Evolutionary conservation across 371 early-diverging fungal species (phyloP), one percentile per base, ranked within the genome.

Genomic region (Fennellomyces sp.): DNA sequence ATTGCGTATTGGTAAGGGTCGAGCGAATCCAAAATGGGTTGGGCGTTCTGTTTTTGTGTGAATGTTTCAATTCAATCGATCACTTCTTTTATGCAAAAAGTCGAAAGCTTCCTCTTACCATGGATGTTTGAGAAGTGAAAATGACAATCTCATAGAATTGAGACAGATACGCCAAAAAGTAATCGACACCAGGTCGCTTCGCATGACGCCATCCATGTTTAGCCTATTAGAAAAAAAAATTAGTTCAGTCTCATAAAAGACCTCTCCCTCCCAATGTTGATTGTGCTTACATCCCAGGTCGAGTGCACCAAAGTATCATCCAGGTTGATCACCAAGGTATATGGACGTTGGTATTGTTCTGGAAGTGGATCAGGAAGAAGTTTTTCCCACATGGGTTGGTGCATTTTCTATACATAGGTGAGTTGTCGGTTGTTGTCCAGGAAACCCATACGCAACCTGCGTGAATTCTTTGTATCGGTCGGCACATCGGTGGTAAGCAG

Each of bases 131-230:
- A 45, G 88, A 91, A 36, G 97, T 94, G 66, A 93, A 98, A 31
- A 99, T 85, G 29, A 99, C 98, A 58, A 97, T 86, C 79, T 99
- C 99, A 72, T 85, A 98, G 76, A 92, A 90, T 66, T 91, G 89
- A 51, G 89, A 83, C 72, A 97, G 74, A 75, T 95, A 93, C 36
- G 91, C 84, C 27, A 99, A 68, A 75, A 99, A 96, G 65, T 94
- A 91, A 57, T 99, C 97, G 39, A 93, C 90, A 48, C 95, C 96
- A 15, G 99, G 98, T 45, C 99, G 87, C 70, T 94, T 94, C 27
- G 95, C 95, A 53, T 90, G 90, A 52, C 96, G 88, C 97, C 97
- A 99, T 6, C 99, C 97, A 55, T 89, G 81, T 42, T 92, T 86
- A 71, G 85, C 85, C 89, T 90, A 73, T 28, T 58, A 31, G 2